Percentiles rank a stretch among this genome's conserved stretches.
Conservation (phyloP, 768 basidiomycete species). For the Phlegmacium glaucopus region DNA sequence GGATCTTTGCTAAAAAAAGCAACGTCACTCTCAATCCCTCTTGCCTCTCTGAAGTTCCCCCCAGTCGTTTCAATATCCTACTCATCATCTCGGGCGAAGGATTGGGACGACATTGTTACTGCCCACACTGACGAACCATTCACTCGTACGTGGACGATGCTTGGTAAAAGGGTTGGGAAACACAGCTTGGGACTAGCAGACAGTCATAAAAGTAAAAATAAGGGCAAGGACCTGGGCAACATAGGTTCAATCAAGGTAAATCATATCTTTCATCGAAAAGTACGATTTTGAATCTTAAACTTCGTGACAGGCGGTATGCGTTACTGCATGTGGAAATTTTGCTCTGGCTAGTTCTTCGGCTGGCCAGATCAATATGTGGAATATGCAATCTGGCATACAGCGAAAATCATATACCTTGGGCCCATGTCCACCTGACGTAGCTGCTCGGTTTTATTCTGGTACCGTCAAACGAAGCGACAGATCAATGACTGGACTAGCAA, state of each 20-base stretch:
- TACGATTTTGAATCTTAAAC: not conserved
- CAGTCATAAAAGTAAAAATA: slow-evolving; percentile 43
- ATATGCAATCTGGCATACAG: slow-evolving; percentile 91
- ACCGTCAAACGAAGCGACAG: slow-evolving; percentile 43
- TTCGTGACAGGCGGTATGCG: slow-evolving; percentile 64
- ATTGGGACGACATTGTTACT: slow-evolving; percentile 98
- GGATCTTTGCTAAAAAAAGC: slow-evolving; percentile 86
- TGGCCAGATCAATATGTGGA: slow-evolving; percentile 87
- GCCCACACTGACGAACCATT: slow-evolving; percentile 79
- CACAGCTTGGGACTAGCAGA: slow-evolving; percentile 63
- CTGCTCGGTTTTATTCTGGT: slow-evolving; percentile 38
- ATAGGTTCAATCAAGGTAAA: slow-evolving; percentile 71
- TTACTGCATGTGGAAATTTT: slow-evolving; percentile 96
- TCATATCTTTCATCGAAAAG: not conserved
- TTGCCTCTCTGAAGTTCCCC: slow-evolving; percentile 82
- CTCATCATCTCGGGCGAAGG: slow-evolving; percentile 79
- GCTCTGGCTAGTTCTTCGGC: slow-evolving; percentile 81
- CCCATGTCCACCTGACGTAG: slow-evolving; percentile 52
- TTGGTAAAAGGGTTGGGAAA: slow-evolving; percentile 78
- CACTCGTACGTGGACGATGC: slow-evolving; percentile 86
- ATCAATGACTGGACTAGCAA: slow-evolving; percentile 77
- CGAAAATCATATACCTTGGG: slow-evolving; percentile 76
- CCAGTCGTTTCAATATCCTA: slow-evolving; percentile 75
- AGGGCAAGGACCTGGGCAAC: slow-evolving; percentile 27
- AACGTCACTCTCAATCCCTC: slow-evolving; percentile 68